phyloP scores from a whole-genome alignment of 225 moss, liverwort and hornwort species.

The Lunularia cruciata region DNA sequence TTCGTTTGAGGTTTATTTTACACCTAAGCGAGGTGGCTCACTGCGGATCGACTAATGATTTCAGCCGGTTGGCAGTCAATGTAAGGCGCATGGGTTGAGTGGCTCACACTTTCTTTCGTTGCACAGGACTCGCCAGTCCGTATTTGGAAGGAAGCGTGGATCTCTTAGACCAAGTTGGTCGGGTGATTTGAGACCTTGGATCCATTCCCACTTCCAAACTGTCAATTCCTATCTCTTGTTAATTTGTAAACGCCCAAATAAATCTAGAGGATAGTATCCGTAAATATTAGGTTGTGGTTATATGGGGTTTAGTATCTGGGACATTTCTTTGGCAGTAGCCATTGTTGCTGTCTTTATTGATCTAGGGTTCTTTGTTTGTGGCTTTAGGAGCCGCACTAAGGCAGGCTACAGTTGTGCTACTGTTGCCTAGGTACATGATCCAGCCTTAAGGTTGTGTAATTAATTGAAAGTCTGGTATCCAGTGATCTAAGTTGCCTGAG shows the following conservation, averaged over 20 bases:
- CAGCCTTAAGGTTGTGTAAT: constrained; percentile 3
- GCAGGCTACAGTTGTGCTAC: constrained; percentile 13
- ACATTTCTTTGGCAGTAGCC: constrained; percentile 13
- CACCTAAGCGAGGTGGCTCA: neutral
- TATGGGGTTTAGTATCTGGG: constrained; percentile 14
- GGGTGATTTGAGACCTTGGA: constrained; percentile 25
- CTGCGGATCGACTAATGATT: neutral
- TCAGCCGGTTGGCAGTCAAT: neutral
- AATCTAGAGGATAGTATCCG: constrained; percentile 20
- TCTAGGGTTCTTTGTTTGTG: neutral
- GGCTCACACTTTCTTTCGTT: neutral
- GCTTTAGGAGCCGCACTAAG: constrained; percentile 1
- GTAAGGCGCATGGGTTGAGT: neutral
- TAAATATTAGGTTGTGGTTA: constrained; percentile 14
- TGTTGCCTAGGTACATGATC: constrained; percentile 14
- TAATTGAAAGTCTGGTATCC: constrained; percentile 12
- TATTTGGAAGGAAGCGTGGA: constrained; percentile 11
- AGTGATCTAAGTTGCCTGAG: constrained; percentile 8
- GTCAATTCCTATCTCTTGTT: constrained; percentile 13
- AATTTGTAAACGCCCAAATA: constrained; percentile 17
- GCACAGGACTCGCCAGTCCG: constrained; percentile 34
- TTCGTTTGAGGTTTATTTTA: neutral
- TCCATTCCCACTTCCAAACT: constrained; percentile 19
- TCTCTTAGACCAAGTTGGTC: constrained; percentile 22
- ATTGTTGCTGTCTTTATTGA: constrained; percentile 13